Evolutionary conservation across 768 basidiomycete genomes (phyloP).

Genomic region (Russula dissimulans): DNA sequence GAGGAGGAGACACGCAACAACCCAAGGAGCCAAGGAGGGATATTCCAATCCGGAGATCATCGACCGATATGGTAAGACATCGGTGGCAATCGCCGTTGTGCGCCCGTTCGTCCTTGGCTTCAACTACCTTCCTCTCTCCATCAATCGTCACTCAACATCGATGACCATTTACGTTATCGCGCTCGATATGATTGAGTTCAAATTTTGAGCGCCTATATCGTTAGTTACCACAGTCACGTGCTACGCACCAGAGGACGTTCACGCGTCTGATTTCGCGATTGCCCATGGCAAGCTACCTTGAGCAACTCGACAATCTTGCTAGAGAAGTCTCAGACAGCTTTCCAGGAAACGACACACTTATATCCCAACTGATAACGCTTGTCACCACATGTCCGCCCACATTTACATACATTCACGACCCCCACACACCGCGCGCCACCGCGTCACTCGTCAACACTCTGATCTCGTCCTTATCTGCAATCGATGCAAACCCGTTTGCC

Average conservation of each 20-base stretch:
- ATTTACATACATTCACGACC: conserved; percentile 61
- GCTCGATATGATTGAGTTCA: not conserved
- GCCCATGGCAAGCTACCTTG: conserved; percentile 11
- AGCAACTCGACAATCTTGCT: conserved; percentile 15
- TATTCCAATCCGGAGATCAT: conserved; percentile 11
- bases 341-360: conserved; percentile 22
- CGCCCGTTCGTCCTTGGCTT: not conserved
- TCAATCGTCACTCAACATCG: not conserved
- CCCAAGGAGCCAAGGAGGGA: not conserved
- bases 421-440: conserved; percentile 39
- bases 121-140: not conserved
- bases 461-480: conserved; percentile 24
- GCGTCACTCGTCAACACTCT: conserved; percentile 34
- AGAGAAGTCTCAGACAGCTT: conserved; percentile 14
- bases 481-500: not conserved
- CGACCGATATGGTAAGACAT: conserved; percentile 14
- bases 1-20: not conserved
- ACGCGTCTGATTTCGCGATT: not conserved
- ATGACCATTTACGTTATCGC: not conserved
- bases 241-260: too few relatives aligned
- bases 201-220: not conserved
- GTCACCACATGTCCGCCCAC: conserved; percentile 40
- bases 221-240: too few relatives aligned
- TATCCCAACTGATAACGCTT: conserved; percentile 24
- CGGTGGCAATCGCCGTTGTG: conserved; percentile 7